Conservation (phyloP, 2,329 filamentous ascomycete species). For the Xylariaceae sp. region DNA sequence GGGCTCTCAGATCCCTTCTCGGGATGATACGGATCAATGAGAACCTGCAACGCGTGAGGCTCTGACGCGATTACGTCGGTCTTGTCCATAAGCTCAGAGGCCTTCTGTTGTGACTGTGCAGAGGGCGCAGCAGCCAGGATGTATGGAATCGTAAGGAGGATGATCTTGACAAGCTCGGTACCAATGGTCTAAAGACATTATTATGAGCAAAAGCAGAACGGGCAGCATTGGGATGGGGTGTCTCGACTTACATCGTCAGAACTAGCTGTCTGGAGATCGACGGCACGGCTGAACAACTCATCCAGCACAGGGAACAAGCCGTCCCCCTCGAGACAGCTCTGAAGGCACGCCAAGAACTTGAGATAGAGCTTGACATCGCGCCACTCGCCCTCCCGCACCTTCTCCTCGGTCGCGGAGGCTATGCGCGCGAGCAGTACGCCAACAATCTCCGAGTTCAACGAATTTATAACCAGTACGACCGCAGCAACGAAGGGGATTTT, state of each 20-base stretch:
- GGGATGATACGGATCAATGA: constrained; percentile 79
- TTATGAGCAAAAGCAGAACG: constrained; percentile 3
- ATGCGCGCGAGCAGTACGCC: constrained; percentile 63
- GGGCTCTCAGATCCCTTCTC: constrained; percentile 59
- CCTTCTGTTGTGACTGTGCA: constrained; percentile 64
- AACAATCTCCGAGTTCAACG: constrained; percentile 68
- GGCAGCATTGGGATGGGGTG: neutral
- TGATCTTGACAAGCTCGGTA: constrained; percentile 92
- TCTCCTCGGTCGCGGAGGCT: constrained; percentile 57
- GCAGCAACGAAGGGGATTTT: constrained; percentile 95
- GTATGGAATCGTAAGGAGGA: constrained; percentile 90
- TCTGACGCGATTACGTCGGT: constrained; percentile 92
- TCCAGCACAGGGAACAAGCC: constrained; percentile 81
- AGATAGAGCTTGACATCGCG: constrained; percentile 84
- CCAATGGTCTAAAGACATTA: constrained; percentile 49
- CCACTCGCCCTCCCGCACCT: constrained; percentile 72
- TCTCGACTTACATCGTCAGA: constrained; percentile 73
- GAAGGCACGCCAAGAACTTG: constrained; percentile 83
- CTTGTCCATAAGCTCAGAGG: constrained; percentile 77
- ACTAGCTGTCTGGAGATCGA: constrained; percentile 85
- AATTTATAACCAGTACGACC: constrained; percentile 74
- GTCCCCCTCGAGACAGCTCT: constrained; percentile 73
- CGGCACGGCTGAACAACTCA: constrained; percentile 86
- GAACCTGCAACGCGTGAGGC: constrained; percentile 73
- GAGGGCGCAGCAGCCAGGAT: constrained; percentile 66